Evolutionary conservation across 495 filamentous ascomycete genomes (phyloP), one percentile per base, ranked within the genome.

Genomic region (Penicillium maclennaniae): DNA sequence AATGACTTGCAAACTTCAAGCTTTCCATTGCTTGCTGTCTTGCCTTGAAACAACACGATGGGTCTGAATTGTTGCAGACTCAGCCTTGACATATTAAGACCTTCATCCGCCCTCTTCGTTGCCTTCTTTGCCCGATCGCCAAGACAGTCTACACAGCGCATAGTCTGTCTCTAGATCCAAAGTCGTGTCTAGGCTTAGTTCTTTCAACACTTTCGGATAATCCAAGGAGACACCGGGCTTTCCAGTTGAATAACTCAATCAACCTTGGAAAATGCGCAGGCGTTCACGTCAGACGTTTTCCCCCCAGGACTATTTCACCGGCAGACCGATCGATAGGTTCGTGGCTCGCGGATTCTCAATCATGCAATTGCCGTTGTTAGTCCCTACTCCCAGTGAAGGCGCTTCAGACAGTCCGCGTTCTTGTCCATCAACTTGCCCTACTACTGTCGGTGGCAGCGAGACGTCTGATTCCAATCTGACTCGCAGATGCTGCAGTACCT

Each of bases 1-100:
- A 49, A 49, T 49, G 47, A 25, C 31, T 49, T 49, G 41, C 41
- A 39, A n/a, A 15, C 47, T 41, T 41, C 41, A 26, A 27, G n/a
- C 26, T 23, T 23, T 19, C 21, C 16, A 41, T 36, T 39, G 42
- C 27, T 43, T 16, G 20, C 31, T 23, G 48, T 34, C 28, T 44
- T 16, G 25, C 27, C 40, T 44, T 23, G 25, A 43, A 51, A 34
- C 48, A 26, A 43, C 1, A 23, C 37, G 27, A 43, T 20, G 20
- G 41, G 17, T 27, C 7, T 16, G 21, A 39, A 6, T 41, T 12
- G 41, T 19, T 43, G 21, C 41, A 43, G 39, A 23, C 37, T 12
- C 16, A 43, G 37, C 43, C 34, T 28, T 9, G 27, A 51, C 36
- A 52, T 57, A 52, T 36, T 27, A 17, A 48, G 17, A 52, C n/a